Evolutionary conservation across 2,329 filamentous ascomycete species (phyloP), one percentile per base, ranked within the genome.

Genomic region (Xylaria sp.): DNA sequence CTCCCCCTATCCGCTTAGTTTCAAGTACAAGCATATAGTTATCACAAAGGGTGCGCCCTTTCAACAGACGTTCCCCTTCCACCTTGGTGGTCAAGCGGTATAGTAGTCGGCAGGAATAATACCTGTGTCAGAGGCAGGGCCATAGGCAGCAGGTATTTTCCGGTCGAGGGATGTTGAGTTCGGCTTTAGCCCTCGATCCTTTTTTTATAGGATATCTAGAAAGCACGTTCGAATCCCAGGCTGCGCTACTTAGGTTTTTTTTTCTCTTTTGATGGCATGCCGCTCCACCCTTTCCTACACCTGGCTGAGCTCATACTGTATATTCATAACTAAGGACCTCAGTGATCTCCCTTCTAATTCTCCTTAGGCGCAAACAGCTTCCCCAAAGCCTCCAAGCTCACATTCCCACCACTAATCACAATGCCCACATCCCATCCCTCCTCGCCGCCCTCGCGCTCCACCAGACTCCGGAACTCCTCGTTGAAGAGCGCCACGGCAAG

Each of bases 401-500:
- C 82, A 77, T 91, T 91, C 0, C 89, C 89, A 1, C 89, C 89
- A 57, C 84, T 88, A 65, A 91, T 82, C 55, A 91, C 85, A 46
- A 90, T 71, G 0, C 89, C 89, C 28, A 91, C 70, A 78, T 91
- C 87, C 94, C 94, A 97, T 0, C 93, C 93, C 13, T 87, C 84
- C 62, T 88, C 85, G 0, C 92, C 92, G 0, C 84, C 92, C 80
- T 94, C 92, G 69, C 76, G 80, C 82, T 93, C 89, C 10, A 94
- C 91, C 80, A 91, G 80, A 13, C 77, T 79, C 67, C 93, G 84
- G 71, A 98, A 98, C 3, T 94, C 93, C 81, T 97, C 93, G 78
- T 97, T 92, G 73, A 89, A 98, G 73, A 98, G 82, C 62, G 90
- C 91, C 8, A 93, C 92, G 0, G 95, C 96, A 69, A 98, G 80